Conservation (phyloP, 331 rosid species). For the Acacia concinna region DNA sequence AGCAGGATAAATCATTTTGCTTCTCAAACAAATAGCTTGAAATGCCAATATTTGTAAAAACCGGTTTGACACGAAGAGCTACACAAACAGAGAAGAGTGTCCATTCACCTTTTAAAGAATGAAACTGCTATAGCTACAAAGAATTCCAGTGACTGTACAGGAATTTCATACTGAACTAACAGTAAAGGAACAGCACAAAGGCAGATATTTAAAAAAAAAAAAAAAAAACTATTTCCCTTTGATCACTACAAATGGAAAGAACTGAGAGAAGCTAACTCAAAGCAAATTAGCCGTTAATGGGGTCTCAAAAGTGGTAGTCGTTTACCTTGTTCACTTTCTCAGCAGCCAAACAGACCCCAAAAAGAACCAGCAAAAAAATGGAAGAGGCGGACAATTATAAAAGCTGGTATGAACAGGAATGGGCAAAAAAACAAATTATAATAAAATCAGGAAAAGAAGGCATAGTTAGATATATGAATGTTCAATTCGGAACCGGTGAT, state of each 20-base stretch:
- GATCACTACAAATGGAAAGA: conserved; percentile 23
- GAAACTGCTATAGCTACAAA: conserved; percentile 33
- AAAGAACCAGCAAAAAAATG: conserved; percentile 3
- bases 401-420: conserved; percentile 17
- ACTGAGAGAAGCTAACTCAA: conserved; percentile 28
- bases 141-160: conserved; percentile 20
- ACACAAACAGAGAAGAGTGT: conserved; percentile 16
- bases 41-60: conserved; percentile 30
- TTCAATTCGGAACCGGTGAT: conserved; percentile 60
- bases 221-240: conserved; percentile 2
- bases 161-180: conserved; percentile 26
- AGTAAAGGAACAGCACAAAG: neutral
- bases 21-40: conserved; percentile 22
- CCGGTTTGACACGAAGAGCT: conserved; percentile 21
- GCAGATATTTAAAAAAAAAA: no score
- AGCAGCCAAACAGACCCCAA: conserved; percentile 44
- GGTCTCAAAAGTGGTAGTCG: conserved; percentile 18
- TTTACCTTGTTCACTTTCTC: conserved; percentile 39
- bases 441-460: neutral
- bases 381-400: conserved; percentile 1
- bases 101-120: conserved; percentile 41
- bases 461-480: conserved; percentile 26
- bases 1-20: neutral
- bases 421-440: neutral
- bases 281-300: conserved; percentile 38